Percentiles rank a stretch among this genome's conserved stretches.
Evolutionary conservation across 192 early-diverging fungal genomes (phyloP).

Genomic region (Coemansia sp.): DNA sequence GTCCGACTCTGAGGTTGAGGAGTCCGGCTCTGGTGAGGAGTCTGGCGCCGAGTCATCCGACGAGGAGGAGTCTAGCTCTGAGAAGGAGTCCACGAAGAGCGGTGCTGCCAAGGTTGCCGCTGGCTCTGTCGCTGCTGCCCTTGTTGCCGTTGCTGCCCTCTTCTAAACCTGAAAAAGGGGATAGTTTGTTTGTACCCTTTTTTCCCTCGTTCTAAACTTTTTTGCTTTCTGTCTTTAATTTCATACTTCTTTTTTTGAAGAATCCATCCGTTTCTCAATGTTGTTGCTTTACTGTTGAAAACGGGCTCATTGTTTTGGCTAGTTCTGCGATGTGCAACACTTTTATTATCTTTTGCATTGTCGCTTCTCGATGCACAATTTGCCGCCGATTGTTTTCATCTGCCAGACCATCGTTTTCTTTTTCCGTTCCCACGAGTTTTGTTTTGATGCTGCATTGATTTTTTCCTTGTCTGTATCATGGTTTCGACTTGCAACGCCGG

Average conservation of each 20-base stretch:
- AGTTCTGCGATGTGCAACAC: too few relatives aligned
- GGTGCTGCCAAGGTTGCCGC: conserved; percentile 26
- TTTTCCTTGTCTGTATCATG: not conserved
- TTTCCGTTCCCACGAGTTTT: not conserved
- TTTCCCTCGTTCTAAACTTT: not conserved
- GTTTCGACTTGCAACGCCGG: not conserved
- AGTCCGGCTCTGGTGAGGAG: conserved; percentile 10
- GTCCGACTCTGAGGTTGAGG: conserved; percentile 6
- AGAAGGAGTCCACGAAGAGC: conserved; percentile 15
- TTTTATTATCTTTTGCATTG: too few relatives aligned
- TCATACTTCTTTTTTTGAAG: conserved; percentile 2
- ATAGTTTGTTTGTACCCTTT: not conserved
- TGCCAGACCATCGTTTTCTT: not conserved
- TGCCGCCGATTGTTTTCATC: not conserved
- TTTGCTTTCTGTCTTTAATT: conserved; percentile 6
- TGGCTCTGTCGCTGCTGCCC: conserved; percentile 33
- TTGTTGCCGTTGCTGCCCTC: conserved; percentile 37
- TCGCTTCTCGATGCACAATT: not conserved
- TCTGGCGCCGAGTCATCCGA: conserved; percentile 1
- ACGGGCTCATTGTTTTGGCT: too few relatives aligned
- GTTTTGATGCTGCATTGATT: too few relatives aligned
- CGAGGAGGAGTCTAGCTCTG: conserved; percentile 11
- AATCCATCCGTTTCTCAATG: not conserved
- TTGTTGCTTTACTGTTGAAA: not conserved
- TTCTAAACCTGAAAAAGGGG: conserved; percentile 17